A percentile compares a stretch with the other conserved stretches of the same genome.
phyloP scores from a whole-genome alignment of 2,329 filamentous ascomycete species.

The Pseudogymnoascus verrucosus region DNA sequence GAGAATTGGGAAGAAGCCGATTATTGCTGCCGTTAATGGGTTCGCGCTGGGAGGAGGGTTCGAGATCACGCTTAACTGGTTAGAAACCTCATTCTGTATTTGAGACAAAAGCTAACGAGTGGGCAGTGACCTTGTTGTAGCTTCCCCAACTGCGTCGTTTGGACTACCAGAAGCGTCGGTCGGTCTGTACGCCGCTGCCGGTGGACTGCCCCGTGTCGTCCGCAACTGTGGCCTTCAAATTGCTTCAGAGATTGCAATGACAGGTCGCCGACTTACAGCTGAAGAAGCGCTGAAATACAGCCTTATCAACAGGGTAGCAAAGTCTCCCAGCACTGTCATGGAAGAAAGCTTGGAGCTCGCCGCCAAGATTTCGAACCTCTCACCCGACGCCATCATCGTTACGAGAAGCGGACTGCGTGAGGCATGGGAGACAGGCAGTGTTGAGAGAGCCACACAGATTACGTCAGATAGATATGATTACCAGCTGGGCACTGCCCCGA shows the following conservation, averaged over 20 bases:
- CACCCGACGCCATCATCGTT: conserved; percentile 67
- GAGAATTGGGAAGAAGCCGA: conserved; percentile 61
- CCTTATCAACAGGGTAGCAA: conserved; percentile 57
- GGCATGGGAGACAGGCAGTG: conserved; percentile 58
- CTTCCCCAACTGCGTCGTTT: conserved; percentile 52
- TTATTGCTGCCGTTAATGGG: conserved; percentile 73
- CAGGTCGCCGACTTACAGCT: conserved; percentile 53
- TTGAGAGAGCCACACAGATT: conserved; percentile 51
- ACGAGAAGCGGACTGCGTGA: conserved; percentile 61
- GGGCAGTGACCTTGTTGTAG: conserved; percentile 65
- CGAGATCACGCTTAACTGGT: conserved; percentile 45
- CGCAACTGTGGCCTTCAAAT: conserved; percentile 57
- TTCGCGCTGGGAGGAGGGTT: conserved; percentile 68
- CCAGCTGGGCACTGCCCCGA: conserved; percentile 55
- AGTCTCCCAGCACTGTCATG: conserved; percentile 36
- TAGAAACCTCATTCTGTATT: neutral
- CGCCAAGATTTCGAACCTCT: conserved; percentile 51
- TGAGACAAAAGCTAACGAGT: conserved; percentile 41
- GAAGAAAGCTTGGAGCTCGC: conserved; percentile 55
- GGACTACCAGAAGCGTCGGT: conserved; percentile 63
- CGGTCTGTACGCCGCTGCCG: conserved; percentile 64
- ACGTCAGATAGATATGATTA: conserved; percentile 48
- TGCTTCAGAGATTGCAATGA: conserved; percentile 62
- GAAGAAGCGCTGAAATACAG: conserved; percentile 55
- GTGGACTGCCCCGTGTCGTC: conserved; percentile 59